phyloP scores from a whole-genome alignment of 2,329 filamentous ascomycete genomes.

The Pyrenophora graminea region DNA sequence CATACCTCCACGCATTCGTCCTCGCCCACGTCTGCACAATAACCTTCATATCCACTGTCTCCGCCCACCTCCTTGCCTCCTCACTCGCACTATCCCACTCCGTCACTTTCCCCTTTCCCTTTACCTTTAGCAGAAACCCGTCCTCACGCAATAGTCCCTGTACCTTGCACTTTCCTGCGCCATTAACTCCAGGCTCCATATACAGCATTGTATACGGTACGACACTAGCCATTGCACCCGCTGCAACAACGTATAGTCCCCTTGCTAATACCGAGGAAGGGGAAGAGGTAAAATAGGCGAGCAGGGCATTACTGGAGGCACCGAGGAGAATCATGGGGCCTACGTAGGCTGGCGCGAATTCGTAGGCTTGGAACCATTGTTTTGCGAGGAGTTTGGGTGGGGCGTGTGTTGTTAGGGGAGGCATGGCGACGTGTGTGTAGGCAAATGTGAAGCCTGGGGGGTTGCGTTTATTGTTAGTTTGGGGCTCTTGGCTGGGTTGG shows the following conservation, averaged over 20 bases:
- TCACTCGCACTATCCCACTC: conserved; percentile 21
- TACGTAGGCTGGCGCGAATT: conserved; percentile 43
- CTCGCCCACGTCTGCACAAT: conserved; percentile 24
- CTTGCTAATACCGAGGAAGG: conserved; percentile 7
- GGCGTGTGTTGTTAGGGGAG: conserved; percentile 42
- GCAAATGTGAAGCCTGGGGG: conserved; percentile 32
- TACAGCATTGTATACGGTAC: conserved; percentile 45
- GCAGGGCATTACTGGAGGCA: conserved; percentile 37
- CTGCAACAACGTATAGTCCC: conserved; percentile 29
- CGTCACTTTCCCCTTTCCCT: conserved; percentile 12
- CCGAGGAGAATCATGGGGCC: conserved; percentile 44
- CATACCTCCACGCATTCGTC: conserved; percentile 25
- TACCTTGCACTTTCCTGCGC: conserved; percentile 47
- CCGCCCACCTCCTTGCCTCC: conserved; percentile 22
- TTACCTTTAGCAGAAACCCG: conserved; percentile 16
- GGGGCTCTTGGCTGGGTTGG: neutral
- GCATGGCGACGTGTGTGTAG: conserved; percentile 45
- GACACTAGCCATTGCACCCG: conserved; percentile 36
- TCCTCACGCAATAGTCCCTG: conserved; percentile 38
- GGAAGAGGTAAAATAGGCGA: conserved; percentile 25
- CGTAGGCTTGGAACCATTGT: conserved; percentile 49
- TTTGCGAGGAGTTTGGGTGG: conserved; percentile 42
- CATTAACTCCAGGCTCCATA: conserved; percentile 48
- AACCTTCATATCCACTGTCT: conserved; percentile 25
- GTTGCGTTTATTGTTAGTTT: no score